A percentile compares a stretch with the other conserved stretches of the same genome.
Conservation (phyloP, 2,329 filamentous ascomycete species). For the Dactylellina leptospora region DNA sequence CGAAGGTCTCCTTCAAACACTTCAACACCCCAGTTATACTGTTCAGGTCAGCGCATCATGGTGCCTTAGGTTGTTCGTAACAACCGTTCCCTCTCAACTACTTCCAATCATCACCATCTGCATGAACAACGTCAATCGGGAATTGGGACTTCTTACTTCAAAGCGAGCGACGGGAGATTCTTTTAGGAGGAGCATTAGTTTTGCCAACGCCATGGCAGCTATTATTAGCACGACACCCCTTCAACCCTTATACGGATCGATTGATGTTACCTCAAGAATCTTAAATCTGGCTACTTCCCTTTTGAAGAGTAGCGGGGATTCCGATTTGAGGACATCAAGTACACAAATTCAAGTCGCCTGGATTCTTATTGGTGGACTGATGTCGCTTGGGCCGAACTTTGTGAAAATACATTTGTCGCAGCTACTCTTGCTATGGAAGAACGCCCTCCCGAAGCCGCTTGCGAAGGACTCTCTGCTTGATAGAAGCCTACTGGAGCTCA, state of each 20-base stretch:
- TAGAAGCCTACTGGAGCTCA: slow-evolving; percentile 84
- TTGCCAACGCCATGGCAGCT: slow-evolving; percentile 89
- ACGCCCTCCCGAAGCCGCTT: slow-evolving; percentile 92
- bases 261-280: slow-evolving; percentile 92
- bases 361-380: slow-evolving; percentile 94
- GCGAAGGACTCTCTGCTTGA: slow-evolving; percentile 88
- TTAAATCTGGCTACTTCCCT: slow-evolving; percentile 89
- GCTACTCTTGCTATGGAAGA: slow-evolving; percentile 93
- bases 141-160: slow-evolving; percentile 78
- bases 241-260: slow-evolving; percentile 90
- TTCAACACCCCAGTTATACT: slow-evolving; percentile 94
- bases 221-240: slow-evolving; percentile 87
- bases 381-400: slow-evolving; percentile 96
- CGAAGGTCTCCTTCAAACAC: slow-evolving; percentile 85
- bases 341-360: slow-evolving; percentile 98
- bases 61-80: slow-evolving; percentile 84
- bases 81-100: slow-evolving; percentile 91
- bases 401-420: slow-evolving; percentile 98
- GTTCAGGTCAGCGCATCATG: slow-evolving; percentile 90
- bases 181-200: slow-evolving; percentile 83
- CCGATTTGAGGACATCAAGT: slow-evolving; percentile 86
- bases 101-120: slow-evolving; percentile 91
- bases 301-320: slow-evolving; percentile 89
- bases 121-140: slow-evolving; percentile 91
- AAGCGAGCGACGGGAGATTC: slow-evolving; percentile 71